A percentile compares a stretch with the other conserved stretches of the same genome.
These are phyloP conservation scores for Coelastrella sp. DNA, from an alignment of 139 green algal species.

Conservation along the genomic window DNA sequence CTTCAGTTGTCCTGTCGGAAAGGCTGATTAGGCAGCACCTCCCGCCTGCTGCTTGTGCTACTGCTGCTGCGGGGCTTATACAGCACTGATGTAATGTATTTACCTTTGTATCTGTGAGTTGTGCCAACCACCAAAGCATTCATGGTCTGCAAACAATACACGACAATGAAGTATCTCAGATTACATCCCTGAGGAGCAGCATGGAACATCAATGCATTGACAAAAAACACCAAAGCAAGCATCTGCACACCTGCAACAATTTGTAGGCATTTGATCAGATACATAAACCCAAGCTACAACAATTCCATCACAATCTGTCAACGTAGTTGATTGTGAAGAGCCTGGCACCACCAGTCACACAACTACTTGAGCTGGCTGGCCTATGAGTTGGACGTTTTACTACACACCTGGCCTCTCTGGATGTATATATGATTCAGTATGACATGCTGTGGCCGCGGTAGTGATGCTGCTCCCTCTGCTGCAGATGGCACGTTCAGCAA, in stretches of 20 bases:
- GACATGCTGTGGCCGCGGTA: slow-evolving; percentile 97
- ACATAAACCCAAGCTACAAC: too few relatives aligned
- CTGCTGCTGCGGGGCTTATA: slow-evolving; percentile 38
- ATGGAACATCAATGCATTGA: too few relatives aligned
- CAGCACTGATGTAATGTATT: slow-evolving; percentile 92
- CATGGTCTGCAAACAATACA: slow-evolving; percentile 58
- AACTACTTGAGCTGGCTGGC: too few relatives aligned
- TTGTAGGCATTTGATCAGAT: too few relatives aligned
- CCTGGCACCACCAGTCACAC: too few relatives aligned
- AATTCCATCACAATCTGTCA: too few relatives aligned
- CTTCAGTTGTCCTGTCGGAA: slow-evolving; percentile 16
- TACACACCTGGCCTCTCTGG: slow-evolving; percentile 71
- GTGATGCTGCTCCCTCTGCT: slow-evolving; percentile 50
- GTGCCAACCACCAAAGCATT: slow-evolving; percentile 90
- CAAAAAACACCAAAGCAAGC: too few relatives aligned
- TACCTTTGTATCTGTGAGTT: slow-evolving; percentile 94
- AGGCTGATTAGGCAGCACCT: neutral
- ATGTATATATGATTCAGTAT: slow-evolving; percentile 98
- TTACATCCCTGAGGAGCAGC: too few relatives aligned
- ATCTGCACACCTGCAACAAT: too few relatives aligned
- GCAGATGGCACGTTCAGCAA: slow-evolving; percentile 95
- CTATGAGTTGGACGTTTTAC: too few relatives aligned
- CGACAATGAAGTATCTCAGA: neutral
- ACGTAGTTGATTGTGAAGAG: too few relatives aligned
- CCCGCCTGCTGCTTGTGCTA: slow-evolving; percentile 18